These are phyloP conservation scores for Hypomontagnella submonticulosa DNA, from an alignment of 495 filamentous ascomycete genomes.

Conservation along the genomic window DNA sequence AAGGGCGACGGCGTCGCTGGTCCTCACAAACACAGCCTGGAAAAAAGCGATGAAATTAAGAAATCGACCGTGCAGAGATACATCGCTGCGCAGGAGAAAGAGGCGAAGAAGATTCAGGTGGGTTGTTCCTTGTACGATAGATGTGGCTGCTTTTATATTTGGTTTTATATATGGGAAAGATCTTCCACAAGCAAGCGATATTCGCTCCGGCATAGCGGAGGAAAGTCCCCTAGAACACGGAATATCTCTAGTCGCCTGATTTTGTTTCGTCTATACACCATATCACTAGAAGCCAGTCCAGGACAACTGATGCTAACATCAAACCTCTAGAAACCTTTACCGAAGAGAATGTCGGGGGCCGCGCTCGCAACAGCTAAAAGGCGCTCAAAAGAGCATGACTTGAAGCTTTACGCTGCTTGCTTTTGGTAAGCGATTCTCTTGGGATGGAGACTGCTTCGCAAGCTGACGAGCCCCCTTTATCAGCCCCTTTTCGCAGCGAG, in stretches of 20 bases:
- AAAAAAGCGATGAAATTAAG: constrained; percentile 86
- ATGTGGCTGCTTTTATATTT: constrained; percentile 21
- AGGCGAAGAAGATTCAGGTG: constrained; percentile 73
- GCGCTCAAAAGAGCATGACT: constrained; percentile 73
- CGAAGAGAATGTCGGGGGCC: constrained; percentile 83
- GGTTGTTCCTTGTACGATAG: constrained; percentile 53
- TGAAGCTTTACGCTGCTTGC: constrained; percentile 89
- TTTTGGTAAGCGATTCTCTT: constrained; percentile 75
- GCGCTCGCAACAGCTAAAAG: constrained; percentile 79
- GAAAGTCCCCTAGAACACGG: constrained; percentile 13
- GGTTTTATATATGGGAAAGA: constrained; percentile 32
- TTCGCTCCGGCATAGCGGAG: constrained; percentile 16
- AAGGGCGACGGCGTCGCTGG: constrained; percentile 72
- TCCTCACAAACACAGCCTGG: constrained; percentile 79
- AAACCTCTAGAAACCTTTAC: constrained; percentile 70
- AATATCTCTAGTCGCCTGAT: constrained; percentile 3
- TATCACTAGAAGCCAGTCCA: not conserved
- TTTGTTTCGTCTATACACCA: not conserved
- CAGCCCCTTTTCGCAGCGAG: constrained; percentile 83
- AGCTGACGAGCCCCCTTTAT: constrained; percentile 30
- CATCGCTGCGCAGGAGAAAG: constrained; percentile 73
- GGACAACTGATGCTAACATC: constrained; percentile 12
- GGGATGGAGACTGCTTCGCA: not conserved
- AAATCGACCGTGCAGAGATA: constrained; percentile 81
- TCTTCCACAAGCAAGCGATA: constrained; percentile 16